Conservation (phyloP, 805 yeast species). For the Candida palmyrensis region DNA sequence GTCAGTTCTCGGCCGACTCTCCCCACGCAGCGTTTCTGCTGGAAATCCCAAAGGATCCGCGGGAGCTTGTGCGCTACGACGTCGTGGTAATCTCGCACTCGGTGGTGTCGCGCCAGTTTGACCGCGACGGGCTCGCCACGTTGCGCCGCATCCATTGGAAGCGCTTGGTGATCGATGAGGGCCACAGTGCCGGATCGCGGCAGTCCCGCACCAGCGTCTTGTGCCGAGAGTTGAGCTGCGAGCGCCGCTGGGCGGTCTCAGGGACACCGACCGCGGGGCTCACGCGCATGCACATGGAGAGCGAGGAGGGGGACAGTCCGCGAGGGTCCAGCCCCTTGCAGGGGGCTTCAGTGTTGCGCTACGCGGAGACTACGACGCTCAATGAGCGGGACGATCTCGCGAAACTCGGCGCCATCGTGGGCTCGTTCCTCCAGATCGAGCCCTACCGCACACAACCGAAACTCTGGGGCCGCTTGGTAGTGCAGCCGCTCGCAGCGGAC, state of each 20-base stretch:
- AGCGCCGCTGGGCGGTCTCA: slow-evolving; percentile 68
- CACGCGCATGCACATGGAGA: slow-evolving; percentile 50
- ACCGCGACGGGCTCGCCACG: slow-evolving; percentile 20
- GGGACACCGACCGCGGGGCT: slow-evolving; percentile 76
- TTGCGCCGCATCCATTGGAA: slow-evolving; percentile 55
- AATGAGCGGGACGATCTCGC: slow-evolving; percentile 48
- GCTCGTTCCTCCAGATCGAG: slow-evolving; percentile 51
- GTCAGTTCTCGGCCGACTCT: slow-evolving; percentile 17
- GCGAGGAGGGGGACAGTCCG: too few species aligned
- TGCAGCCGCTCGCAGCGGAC: slow-evolving; percentile 43
- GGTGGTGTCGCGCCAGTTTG: slow-evolving; percentile 36
- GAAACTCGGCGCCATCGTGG: slow-evolving; percentile 48
- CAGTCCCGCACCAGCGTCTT: slow-evolving; percentile 44
- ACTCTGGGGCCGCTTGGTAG: slow-evolving; percentile 42
- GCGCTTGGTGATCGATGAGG: slow-evolving; percentile 69
- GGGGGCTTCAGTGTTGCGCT: slow-evolving; percentile 20
- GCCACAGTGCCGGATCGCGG: slow-evolving; percentile 57
- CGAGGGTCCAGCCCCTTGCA: too few species aligned
- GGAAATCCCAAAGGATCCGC: slow-evolving; percentile 19
- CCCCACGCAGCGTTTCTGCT: slow-evolving; percentile 15
- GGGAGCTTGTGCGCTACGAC: slow-evolving; percentile 41
- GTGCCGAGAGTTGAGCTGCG: slow-evolving; percentile 47
- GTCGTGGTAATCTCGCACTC: slow-evolving; percentile 47
- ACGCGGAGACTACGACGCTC: slow-evolving; percentile 46
- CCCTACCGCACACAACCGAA: slow-evolving; percentile 49